These are phyloP conservation scores for Neonectria magnoliae DNA, from an alignment of 2,329 filamentous ascomycete species.

Conservation along the genomic window DNA sequence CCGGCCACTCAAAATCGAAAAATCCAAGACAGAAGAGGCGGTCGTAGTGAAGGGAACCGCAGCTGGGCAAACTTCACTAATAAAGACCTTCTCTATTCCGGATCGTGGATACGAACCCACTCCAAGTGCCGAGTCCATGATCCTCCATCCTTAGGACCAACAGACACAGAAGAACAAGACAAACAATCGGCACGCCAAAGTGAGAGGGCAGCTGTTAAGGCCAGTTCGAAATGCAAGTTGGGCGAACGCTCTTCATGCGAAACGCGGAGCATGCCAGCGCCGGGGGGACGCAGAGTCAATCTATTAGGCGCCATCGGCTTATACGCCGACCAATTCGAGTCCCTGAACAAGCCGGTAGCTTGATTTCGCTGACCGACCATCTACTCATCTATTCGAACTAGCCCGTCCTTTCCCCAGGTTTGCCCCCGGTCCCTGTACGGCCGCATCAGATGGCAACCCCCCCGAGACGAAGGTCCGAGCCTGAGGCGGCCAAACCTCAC, in stretches of 20 bases:
- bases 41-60: too few relatives aligned
- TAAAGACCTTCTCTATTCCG: neutral
- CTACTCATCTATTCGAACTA: neutral
- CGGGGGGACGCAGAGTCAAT: neutral
- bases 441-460: neutral
- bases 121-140: neutral
- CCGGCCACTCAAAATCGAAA: neutral
- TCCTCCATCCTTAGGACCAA: constrained; percentile 26
- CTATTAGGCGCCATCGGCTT: constrained; percentile 9
- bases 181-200: constrained; percentile 28
- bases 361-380: too few relatives aligned
- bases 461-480: neutral
- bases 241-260: constrained; percentile 24
- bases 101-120: neutral
- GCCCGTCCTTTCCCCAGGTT: neutral
- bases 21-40: neutral
- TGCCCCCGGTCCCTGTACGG: neutral
- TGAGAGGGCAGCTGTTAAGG: constrained; percentile 27
- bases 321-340: constrained; percentile 3
- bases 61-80: neutral
- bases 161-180: neutral
- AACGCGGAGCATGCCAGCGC: constrained; percentile 22
- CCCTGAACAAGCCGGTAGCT: neutral
- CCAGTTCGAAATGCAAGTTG: constrained; percentile 31
- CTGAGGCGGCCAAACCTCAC: neutral